phyloP scores from a whole-genome alignment of 768 basidiomycete genomes.

The Cystobasidium tubakii region DNA sequence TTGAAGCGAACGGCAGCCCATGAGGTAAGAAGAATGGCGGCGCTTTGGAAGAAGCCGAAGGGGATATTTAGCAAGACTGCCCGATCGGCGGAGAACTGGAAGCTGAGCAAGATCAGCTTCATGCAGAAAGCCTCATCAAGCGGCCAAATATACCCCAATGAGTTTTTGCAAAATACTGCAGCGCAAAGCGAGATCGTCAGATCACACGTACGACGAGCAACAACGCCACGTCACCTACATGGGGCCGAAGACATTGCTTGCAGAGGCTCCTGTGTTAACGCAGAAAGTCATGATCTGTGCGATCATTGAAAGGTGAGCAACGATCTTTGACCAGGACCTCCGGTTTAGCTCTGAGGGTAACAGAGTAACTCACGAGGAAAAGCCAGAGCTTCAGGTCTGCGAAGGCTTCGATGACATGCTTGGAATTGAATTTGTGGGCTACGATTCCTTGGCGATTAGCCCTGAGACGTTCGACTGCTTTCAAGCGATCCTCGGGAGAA shows the following conservation, averaged over 20 bases:
- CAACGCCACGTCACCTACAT: too few relatives aligned
- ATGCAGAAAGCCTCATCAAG: neutral
- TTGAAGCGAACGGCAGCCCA: slow-evolving; percentile 44
- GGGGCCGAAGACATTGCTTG: neutral
- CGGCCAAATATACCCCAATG: neutral
- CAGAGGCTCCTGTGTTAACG: slow-evolving; percentile 7
- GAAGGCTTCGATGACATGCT: neutral
- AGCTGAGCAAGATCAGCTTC: neutral
- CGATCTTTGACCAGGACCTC: neutral
- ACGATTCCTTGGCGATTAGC: slow-evolving; percentile 3
- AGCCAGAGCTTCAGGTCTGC: neutral
- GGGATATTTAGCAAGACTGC: neutral
- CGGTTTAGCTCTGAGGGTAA: neutral
- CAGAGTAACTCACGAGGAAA: neutral
- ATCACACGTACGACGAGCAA: too few relatives aligned
- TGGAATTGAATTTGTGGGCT: neutral
- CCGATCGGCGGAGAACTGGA: neutral
- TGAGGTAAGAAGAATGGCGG: slow-evolving; percentile 43
- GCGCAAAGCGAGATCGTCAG: too few relatives aligned
- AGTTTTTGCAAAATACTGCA: neutral
- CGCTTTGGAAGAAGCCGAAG: slow-evolving; percentile 44
- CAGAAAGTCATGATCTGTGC: slow-evolving; percentile 15
- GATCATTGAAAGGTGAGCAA: neutral
- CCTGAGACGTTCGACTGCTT: slow-evolving; percentile 14
- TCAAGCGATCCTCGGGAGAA: slow-evolving; percentile 7